Base-by-base conservation (phyloP, 805 yeast species). In the Zygosaccharomyces bailii region DNA sequence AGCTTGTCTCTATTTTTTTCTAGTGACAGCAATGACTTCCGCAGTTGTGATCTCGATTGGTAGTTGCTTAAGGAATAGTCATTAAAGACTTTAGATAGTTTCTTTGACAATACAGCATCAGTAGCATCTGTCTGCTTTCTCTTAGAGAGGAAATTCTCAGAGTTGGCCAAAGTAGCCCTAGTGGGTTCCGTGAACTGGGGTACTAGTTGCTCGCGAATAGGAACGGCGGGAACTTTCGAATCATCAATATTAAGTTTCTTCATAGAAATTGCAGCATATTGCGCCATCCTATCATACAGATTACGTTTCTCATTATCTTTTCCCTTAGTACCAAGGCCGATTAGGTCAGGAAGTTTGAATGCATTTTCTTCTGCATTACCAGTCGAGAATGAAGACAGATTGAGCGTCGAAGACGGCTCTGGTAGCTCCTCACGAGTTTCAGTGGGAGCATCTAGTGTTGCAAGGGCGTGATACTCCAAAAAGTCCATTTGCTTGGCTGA, bases 381-480 rank as follows among this genome's bases (percentile, higher is more conserved):
- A 19, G 41, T 34, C 11, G 44, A 39, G 16, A 43, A 39, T 8
- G 59, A 35, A 5, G 62, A 53, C 18, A 59, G 39, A 27, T 54
- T 53, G 31, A 62, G 45, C 23, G 59, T 50, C 18, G 61, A 52
- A 6, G 60, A 59, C 9, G 66, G 65, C 21, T 54, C 60, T 9
- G 67, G 66, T 52, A 45, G 25, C 38, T 33, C 31, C 5, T 31
- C 16, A 23, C 43, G 38, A 16, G 57, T 45, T 55, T 55, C 36
- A 46, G 45, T 45, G 60, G 66, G 23, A 60, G 49, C 9, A 57
- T 58, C 49, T 43, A 37, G 47, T 56, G 52, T 34, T 60, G 68
- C 71, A 56, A 43, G 75, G 55, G 61, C 73, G 68, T 54, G 80
- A 55, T 14, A 80, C 76, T 45, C 83, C 55, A 25, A 76, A 60